Conservation (phyloP, 2,329 filamentous ascomycete genomes). For the Fusarium citri region DNA sequence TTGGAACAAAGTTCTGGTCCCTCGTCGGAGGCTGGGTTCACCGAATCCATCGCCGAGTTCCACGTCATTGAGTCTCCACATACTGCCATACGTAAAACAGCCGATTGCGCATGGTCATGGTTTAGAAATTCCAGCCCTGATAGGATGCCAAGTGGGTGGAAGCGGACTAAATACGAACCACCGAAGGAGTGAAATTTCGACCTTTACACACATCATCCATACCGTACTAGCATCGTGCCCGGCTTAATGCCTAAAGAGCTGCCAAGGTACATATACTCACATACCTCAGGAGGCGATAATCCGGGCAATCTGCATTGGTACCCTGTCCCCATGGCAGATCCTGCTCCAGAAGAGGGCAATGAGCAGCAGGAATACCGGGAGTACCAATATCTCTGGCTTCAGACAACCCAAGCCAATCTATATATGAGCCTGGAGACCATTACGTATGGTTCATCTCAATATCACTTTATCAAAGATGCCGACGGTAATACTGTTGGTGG, state of each 20-base stretch:
- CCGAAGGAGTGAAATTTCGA: background rate
- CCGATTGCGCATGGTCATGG: background rate
- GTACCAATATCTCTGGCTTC: background rate
- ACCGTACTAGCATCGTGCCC: background rate
- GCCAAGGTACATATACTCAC: background rate
- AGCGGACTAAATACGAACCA: background rate
- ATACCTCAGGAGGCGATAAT: background rate
- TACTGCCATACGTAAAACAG: rapidly evolving
- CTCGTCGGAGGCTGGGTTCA: background rate
- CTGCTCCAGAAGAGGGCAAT: background rate
- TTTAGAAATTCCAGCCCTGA: background rate
- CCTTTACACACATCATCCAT: background rate
- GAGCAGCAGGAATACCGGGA: background rate
- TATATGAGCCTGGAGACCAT: background rate
- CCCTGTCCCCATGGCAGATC: rapidly evolving
- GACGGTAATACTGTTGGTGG: background rate
- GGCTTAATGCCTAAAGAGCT: background rate
- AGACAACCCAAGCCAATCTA: background rate
- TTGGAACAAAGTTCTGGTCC: background rate
- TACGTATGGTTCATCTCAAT: no score
- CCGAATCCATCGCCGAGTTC: rapidly evolving
- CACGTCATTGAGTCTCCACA: background rate
- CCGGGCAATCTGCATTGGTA: background rate
- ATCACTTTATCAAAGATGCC: background rate
- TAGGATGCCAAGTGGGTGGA: rapidly evolving